phyloP scores from a whole-genome alignment of 495 filamentous ascomycete species.

The Neurospora hispaniola region DNA sequence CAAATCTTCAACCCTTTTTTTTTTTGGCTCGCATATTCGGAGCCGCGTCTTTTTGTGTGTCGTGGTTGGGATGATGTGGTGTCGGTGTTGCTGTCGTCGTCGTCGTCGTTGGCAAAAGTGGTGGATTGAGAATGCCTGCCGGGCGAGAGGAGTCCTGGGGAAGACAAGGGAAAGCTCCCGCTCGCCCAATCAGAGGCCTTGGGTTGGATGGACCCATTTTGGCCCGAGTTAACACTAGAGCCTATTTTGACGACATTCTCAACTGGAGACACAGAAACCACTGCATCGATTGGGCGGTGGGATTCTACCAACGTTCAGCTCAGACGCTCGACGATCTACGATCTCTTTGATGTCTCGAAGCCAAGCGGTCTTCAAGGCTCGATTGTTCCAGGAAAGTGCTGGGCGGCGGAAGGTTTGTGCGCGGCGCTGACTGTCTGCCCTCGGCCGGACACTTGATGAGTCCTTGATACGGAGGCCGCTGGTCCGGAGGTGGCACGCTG shows the following conservation, averaged over 20 bases:
- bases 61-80: neutral
- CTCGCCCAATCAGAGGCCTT: neutral
- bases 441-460: neutral
- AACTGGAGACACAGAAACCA: neutral
- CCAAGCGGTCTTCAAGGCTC: neutral
- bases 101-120: neutral
- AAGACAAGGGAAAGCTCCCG: neutral
- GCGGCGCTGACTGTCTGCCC: neutral
- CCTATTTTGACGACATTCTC: neutral
- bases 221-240: neutral
- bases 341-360: neutral
- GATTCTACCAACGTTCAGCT: neutral
- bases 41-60: neutral
- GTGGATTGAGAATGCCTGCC: neutral
- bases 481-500: neutral
- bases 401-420: neutral
- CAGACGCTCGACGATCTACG: neutral
- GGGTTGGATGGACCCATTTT: neutral
- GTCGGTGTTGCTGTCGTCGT: neutral
- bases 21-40: too few species aligned
- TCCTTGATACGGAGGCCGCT: neutral
- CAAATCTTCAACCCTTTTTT: neutral
- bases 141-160: neutral
- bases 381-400: neutral
- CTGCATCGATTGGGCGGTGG: neutral